Percentiles rank a stretch among this genome's conserved stretches.
Conservation (phyloP, 176 grass and related monocot genomes). For the Bolboschoenus planiculmis region DNA sequence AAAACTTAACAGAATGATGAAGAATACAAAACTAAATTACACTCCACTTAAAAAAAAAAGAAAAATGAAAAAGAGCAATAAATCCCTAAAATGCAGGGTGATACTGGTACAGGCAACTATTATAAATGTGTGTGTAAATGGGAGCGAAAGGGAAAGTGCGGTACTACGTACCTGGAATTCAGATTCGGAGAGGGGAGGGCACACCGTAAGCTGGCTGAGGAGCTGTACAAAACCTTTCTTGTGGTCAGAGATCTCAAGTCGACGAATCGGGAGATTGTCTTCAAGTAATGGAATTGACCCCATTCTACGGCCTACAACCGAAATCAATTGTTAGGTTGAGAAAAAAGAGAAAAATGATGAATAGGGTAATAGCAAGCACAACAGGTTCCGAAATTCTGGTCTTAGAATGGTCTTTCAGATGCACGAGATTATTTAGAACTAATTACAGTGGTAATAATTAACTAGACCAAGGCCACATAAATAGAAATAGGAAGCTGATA, state of each 20-base stretch:
- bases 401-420: background rate
- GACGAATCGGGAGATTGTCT: conserved; percentile 38
- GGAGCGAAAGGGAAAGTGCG: background rate
- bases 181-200: conserved; percentile 41
- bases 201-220: conserved; percentile 58
- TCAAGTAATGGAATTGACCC: background rate
- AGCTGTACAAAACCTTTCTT: conserved; percentile 59
- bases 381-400: background rate
- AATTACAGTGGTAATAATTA: background rate
- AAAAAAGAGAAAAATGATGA: background rate
- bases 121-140: background rate
- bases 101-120: background rate
- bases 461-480: background rate
- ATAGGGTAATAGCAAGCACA: background rate
- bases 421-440: background rate
- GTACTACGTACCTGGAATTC: conserved; percentile 34
- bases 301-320: background rate
- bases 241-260: conserved; percentile 47
- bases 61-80: background rate
- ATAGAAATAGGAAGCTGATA: too few species aligned
- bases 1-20: background rate
- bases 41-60: background rate
- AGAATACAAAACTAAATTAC: background rate
- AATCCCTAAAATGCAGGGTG: background rate
- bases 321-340: background rate